These are phyloP conservation scores for Phytophthora rubi DNA, from an alignment of 352 stramenopile genomes.

Conservation along the genomic window DNA sequence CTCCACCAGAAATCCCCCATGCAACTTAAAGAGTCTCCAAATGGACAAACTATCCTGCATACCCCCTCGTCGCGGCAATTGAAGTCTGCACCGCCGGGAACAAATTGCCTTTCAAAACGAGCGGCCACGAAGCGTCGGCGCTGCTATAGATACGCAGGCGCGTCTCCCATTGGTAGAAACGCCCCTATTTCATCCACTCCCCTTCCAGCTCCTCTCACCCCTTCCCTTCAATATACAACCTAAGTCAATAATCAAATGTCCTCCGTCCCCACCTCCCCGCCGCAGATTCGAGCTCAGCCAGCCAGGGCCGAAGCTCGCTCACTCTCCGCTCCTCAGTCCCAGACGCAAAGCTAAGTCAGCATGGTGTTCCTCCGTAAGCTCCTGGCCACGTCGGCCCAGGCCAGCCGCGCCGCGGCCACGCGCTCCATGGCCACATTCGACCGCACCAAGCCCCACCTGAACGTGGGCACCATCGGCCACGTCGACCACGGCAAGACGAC, in stretches of 20 bases:
- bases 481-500: slow-evolving; percentile 98
- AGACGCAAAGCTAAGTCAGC: slow-evolving; percentile 9
- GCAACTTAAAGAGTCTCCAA: no score
- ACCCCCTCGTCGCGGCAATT: no score
- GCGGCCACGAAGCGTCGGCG: slow-evolving; percentile 3
- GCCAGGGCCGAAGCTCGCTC: slow-evolving; percentile 3
- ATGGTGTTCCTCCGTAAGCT: slow-evolving; percentile 44
- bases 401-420: slow-evolving; percentile 9
- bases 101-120: slow-evolving; percentile 5
- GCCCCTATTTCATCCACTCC: neutral
- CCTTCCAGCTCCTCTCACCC: neutral
- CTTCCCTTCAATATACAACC: neutral
- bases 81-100: neutral
- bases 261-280: slow-evolving; percentile 20
- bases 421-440: slow-evolving; percentile 74
- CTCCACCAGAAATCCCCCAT: no score
- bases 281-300: slow-evolving; percentile 13
- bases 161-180: no score
- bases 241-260: neutral
- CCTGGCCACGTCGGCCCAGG: slow-evolving; percentile 27
- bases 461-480: slow-evolving; percentile 98
- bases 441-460: slow-evolving; percentile 95
- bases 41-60: no score
- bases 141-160: neutral
- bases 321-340: slow-evolving; percentile 9